Percentiles rank a stretch among this genome's conserved stretches.
phyloP scores from a whole-genome alignment of 257 asterid species.

The Linderniella brevidens region DNA sequence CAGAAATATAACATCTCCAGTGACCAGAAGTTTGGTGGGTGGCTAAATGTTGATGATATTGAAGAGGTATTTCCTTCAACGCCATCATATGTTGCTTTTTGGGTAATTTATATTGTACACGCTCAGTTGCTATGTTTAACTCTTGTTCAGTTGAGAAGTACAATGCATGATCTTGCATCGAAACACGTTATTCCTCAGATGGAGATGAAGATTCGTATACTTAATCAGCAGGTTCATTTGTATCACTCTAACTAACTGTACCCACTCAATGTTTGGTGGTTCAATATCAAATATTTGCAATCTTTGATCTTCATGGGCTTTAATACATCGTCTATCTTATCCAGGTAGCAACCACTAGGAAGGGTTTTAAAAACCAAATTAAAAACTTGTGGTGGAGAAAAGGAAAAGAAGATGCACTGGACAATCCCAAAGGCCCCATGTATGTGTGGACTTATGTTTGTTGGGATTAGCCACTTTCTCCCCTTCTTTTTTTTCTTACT shows the following conservation, averaged over 20 bases:
- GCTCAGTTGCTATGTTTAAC: constrained; percentile 1
- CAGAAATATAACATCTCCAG: constrained; percentile 39
- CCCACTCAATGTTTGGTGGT: constrained; percentile 10
- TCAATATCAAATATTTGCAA: constrained; percentile 5
- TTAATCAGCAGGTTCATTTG: constrained; percentile 74
- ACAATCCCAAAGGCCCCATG: constrained; percentile 49
- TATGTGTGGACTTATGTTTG: constrained; percentile 18
- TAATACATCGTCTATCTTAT: constrained; percentile 12
- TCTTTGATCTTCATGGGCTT: constrained; percentile 6
- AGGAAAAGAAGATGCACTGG: constrained; percentile 87
- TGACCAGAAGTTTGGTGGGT: constrained; percentile 38
- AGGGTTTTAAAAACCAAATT: constrained; percentile 94
- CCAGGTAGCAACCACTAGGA: constrained; percentile 94
- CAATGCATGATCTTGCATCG: constrained; percentile 72
- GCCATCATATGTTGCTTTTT: constrained; percentile 11
- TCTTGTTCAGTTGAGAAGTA: constrained; percentile 47
- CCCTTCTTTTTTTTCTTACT: constrained; percentile 16
- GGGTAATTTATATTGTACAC: not conserved
- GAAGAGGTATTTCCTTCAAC: constrained; percentile 48
- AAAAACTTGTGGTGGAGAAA: constrained; percentile 99
- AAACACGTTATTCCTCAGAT: constrained; percentile 87
- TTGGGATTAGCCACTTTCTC: constrained; percentile 5
- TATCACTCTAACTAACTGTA: constrained; percentile 7
- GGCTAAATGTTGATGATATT: constrained; percentile 60
- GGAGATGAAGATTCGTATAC: constrained; percentile 85